These are phyloP conservation scores for Guyanaporus albipodus DNA, from an alignment of 768 basidiomycete genomes.

Conservation along the genomic window DNA sequence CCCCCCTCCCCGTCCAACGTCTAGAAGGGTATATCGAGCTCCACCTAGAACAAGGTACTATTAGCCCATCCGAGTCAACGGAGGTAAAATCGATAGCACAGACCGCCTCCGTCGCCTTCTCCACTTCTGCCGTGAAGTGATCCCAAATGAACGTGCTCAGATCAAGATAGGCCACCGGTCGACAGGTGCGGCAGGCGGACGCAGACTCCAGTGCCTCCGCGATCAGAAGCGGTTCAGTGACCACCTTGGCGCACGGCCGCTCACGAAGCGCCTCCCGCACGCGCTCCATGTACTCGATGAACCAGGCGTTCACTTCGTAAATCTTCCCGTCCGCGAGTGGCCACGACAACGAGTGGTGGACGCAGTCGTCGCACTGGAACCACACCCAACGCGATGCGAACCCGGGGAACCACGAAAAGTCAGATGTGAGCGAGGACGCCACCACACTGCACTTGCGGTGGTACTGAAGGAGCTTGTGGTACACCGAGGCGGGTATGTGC, in stretches of 20 bases:
- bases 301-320: constrained; percentile 34
- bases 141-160: constrained; percentile 32
- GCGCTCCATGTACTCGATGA: constrained; percentile 35
- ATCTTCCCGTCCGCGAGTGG: constrained; percentile 34
- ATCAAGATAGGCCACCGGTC: constrained; percentile 29
- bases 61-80: constrained; percentile 4
- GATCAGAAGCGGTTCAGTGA: constrained; percentile 29
- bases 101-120: constrained; percentile 28
- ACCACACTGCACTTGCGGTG: constrained; percentile 33
- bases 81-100: constrained; percentile 9
- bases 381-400: constrained; percentile 36
- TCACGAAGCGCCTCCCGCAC: constrained; percentile 28
- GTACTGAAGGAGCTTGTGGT: constrained; percentile 36
- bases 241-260: constrained; percentile 30
- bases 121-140: constrained; percentile 28
- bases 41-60: constrained; percentile 23
- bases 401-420: constrained; percentile 35
- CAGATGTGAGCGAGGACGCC: constrained; percentile 29
- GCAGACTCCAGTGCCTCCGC: constrained; percentile 30
- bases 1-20: neutral
- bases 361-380: constrained; percentile 38
- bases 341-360: constrained; percentile 33
- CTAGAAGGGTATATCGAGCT: constrained; percentile 30
- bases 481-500: constrained; percentile 34
- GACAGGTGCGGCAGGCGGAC: constrained; percentile 27